A percentile compares a stretch with the other conserved stretches of the same genome.
Conservation (phyloP, 1,284 basidiomycete genomes). For the Sporisorium exsertum region DNA sequence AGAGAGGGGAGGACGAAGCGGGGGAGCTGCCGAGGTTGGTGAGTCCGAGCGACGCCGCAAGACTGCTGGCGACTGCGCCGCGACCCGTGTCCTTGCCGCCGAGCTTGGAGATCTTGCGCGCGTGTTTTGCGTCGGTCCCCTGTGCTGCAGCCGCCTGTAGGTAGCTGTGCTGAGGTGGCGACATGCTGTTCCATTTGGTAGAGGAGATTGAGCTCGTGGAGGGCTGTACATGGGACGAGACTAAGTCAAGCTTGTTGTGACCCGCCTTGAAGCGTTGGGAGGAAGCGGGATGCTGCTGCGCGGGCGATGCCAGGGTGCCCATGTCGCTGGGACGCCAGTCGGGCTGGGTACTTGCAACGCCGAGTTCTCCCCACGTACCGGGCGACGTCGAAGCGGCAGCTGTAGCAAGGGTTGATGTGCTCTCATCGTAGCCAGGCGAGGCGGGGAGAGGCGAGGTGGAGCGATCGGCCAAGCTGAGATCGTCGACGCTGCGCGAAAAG, state of each 20-base stretch:
- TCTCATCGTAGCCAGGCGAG: conserved; percentile 38
- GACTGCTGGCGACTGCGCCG: conserved; percentile 26
- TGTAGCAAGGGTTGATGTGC: conserved; percentile 30
- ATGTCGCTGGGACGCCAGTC: conserved; percentile 59
- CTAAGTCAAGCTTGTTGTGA: conserved; percentile 35
- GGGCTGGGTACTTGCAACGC: conserved; percentile 30
- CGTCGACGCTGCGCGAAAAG: conserved; percentile 63
- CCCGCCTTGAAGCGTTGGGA: conserved; percentile 30
- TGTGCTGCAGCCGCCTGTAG: conserved; percentile 19
- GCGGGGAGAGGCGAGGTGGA: conserved; percentile 26
- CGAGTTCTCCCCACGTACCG: conserved; percentile 57
- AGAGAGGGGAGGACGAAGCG: conserved; percentile 5
- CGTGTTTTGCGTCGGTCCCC: conserved; percentile 22
- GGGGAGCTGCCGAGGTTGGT: conserved; percentile 26
- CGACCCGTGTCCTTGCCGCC: conserved; percentile 35
- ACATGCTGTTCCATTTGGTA: conserved; percentile 40
- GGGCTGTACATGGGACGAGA: conserved; percentile 28
- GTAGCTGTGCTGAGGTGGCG: conserved; percentile 33
- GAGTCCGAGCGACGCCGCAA: conserved; percentile 34
- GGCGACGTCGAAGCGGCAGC: conserved; percentile 20
- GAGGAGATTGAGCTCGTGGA: conserved; percentile 29
- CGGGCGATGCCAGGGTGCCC: conserved; percentile 45
- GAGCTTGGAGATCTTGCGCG: conserved; percentile 54
- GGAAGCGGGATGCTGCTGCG: conserved; percentile 21
- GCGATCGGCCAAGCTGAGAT: conserved; percentile 43